These are phyloP conservation scores for Calonectria hawksworthii DNA, from an alignment of 2,329 filamentous ascomycete species.

Conservation along the genomic window DNA sequence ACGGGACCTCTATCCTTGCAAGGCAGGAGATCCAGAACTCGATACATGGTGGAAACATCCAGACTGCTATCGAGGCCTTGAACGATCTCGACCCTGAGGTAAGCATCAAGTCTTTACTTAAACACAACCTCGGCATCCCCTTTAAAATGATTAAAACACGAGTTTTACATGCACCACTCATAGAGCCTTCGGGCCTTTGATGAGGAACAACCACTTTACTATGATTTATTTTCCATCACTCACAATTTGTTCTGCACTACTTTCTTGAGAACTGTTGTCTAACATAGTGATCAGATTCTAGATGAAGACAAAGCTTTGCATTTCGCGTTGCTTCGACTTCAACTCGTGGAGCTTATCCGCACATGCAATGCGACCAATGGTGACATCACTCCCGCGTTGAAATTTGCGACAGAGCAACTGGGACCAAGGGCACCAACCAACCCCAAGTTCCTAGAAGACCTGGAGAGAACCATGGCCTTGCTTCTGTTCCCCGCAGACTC, in stretches of 20 bases:
- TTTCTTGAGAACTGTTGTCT: constrained; percentile 14
- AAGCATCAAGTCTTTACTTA: constrained; percentile 56
- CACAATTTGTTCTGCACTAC: constrained; percentile 13
- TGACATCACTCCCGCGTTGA: constrained; percentile 84
- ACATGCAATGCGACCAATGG: constrained; percentile 75
- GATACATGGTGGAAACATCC: constrained; percentile 89
- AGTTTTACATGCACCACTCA: constrained; percentile 99
- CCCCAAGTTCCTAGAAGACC: constrained; percentile 83
- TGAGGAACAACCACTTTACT: constrained; percentile 82
- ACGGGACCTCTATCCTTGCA: constrained; percentile 79
- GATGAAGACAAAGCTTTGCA: constrained; percentile 87
- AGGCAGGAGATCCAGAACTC: constrained; percentile 87
- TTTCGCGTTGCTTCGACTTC: constrained; percentile 89
- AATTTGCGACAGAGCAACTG: constrained; percentile 89
- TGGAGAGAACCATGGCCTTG: constrained; percentile 94
- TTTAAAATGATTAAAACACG: constrained; percentile 86
- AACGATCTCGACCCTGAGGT: constrained; percentile 95
- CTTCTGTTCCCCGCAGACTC: constrained; percentile 89
- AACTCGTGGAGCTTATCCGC: constrained; percentile 94
- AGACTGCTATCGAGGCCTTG: constrained; percentile 86
- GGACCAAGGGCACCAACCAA: constrained; percentile 89
- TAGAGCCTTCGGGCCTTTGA: constrained; percentile 89
- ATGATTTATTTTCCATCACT: constrained; percentile 48
- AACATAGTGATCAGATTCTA: constrained; percentile 75
- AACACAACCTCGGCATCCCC: constrained; percentile 8